These are phyloP conservation scores for Thelonectria rubi DNA, from an alignment of 2,329 filamentous ascomycete genomes.

Conservation along the genomic window DNA sequence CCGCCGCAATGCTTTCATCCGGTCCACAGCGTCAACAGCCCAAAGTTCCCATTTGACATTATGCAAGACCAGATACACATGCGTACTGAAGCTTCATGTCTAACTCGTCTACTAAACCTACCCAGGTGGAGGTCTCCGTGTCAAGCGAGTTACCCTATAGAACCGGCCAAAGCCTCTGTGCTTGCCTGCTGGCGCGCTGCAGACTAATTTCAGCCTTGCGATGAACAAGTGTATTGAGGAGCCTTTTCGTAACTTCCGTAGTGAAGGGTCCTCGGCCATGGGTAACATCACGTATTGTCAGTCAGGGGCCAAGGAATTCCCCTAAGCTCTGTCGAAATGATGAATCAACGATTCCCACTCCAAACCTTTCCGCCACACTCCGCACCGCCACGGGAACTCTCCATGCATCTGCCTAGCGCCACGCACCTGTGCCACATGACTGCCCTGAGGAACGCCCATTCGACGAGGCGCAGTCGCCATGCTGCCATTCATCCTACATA, in stretches of 20 bases:
- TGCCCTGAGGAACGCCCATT: constrained; percentile 9
- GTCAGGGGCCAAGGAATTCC: background rate
- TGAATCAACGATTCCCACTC: background rate
- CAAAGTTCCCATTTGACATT: background rate
- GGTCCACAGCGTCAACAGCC: background rate
- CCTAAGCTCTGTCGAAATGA: background rate
- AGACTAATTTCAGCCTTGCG: background rate
- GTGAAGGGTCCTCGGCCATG: background rate
- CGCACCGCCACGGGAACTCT: constrained; percentile 22
- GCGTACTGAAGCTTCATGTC: background rate
- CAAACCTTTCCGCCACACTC: constrained; percentile 34
- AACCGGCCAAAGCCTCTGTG: background rate
- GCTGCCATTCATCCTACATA: constrained; percentile 22
- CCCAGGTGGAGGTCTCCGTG: background rate
- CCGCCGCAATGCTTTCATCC: constrained; percentile 15
- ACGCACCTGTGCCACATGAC: constrained; percentile 40
- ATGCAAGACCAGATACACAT: background rate
- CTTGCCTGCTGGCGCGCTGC: background rate
- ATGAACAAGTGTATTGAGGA: background rate
- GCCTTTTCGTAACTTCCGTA: too few species aligned
- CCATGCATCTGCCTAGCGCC: constrained; percentile 33
- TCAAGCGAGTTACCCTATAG: background rate
- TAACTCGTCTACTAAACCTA: background rate
- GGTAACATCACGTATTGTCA: background rate
- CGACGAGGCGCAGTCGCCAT: constrained; percentile 23